Base-by-base conservation (phyloP, 345 rosid genomes). In the Mercurialis annua region DNA sequence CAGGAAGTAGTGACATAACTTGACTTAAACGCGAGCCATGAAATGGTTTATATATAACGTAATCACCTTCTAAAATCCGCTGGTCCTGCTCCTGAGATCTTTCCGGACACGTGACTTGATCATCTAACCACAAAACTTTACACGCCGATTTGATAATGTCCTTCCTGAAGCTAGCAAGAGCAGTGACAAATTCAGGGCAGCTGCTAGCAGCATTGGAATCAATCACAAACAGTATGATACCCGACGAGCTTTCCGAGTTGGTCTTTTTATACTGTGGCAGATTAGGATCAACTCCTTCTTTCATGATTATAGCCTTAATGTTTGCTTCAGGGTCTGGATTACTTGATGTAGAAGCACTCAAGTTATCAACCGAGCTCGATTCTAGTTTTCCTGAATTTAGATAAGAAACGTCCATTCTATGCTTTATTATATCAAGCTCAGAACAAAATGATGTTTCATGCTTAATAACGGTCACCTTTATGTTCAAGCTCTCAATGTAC, bases 11-110 rank as follows among this genome's bases (percentile, higher is more conserved):
- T 18, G 67, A 69, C 27, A 72, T n/a, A 24, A 72, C 74, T 38
- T 72, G 72, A 29, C 5, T 60, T 51, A 79, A 62, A 4, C 79
- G 72, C 0, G 68, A 75, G 23, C 82, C 82, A 61, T 79, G 82
- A 9, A 79, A 49, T 49, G 82, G 77, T 38, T 66, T 75, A 1
- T 44, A 31, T 7, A 75, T 44, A 5, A 71, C 34, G 8, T 33
- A 49, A 65, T 75, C 79, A 6, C 54, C 44, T 34, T 42, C 69
- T 1, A 11, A n/a, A 43, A 11, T 44, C 24, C 27, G 24, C 42
- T 62, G 18, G 1, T 64, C 65, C 20, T 58, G 53, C 2, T 7
- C 20, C 0, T 42, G 23, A 27, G 49, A 70, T 42, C 29, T 27
- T 43, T 40, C 30, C 59, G 23, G 40, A 10, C 67, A 20, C 6